These are phyloP conservation scores for Pterocarpus santalinus DNA, from an alignment of 306 rosid genomes.

Conservation along the genomic window DNA sequence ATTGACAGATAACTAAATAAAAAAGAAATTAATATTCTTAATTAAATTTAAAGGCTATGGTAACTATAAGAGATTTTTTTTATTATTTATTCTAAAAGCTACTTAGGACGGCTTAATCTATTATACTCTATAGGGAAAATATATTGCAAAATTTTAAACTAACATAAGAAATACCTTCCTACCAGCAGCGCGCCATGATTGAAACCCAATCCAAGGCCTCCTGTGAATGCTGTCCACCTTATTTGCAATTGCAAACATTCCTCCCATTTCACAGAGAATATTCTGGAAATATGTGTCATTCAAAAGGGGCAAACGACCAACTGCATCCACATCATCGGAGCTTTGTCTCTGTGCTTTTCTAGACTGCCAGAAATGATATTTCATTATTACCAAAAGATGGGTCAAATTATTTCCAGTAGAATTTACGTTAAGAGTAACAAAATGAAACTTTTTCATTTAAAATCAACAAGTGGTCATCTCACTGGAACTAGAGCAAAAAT, in stretches of 20 bases:
- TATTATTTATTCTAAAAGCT: constrained; percentile 18
- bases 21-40: constrained; percentile 8
- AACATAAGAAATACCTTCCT: constrained; percentile 82
- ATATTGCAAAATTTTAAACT: constrained; percentile 23
- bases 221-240: constrained; percentile 81
- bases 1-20: constrained; percentile 35
- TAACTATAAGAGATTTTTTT: neutral
- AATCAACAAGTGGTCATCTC: constrained; percentile 35
- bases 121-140: constrained; percentile 1
- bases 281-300: constrained; percentile 74
- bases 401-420: constrained; percentile 29
- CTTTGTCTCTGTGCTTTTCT: constrained; percentile 74
- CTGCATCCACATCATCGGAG: constrained; percentile 95
- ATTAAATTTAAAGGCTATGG: constrained; percentile 19
- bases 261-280: constrained; percentile 92
- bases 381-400: constrained; percentile 16
- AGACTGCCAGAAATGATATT: constrained; percentile 70
- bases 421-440: constrained; percentile 28
- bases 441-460: constrained; percentile 29
- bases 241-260: constrained; percentile 94
- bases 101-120: neutral
- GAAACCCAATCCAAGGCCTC: constrained; percentile 99
- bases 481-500: constrained; percentile 38
- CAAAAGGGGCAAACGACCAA: constrained; percentile 78
- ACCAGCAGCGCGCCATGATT: constrained; percentile 99